Conservation (phyloP, 1,284 basidiomycete species). For the Apiotrichum akiyoshidainum region DNA sequence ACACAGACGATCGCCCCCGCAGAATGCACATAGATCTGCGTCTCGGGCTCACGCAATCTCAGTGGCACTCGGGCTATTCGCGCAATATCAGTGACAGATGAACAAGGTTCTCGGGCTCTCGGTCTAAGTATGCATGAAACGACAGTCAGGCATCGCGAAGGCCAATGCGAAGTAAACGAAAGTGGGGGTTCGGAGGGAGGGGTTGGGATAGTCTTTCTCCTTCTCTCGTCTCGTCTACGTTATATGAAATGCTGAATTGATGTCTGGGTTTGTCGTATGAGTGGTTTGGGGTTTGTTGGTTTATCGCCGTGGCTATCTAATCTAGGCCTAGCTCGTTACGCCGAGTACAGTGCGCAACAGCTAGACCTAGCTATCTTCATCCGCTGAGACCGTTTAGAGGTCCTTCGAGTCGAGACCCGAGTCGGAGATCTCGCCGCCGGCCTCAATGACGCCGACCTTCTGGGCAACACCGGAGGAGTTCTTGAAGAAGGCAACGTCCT, state of each 20-base stretch:
- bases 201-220: neutral
- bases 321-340: neutral
- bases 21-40: too few species aligned
- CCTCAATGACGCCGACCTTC: slow-evolving; percentile 60
- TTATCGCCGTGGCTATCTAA: neutral
- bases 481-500: slow-evolving; percentile 88
- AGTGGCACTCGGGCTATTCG: too few species aligned
- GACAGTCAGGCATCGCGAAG: slow-evolving; percentile 5
- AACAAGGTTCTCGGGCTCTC: too few species aligned
- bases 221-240: neutral
- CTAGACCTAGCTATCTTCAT: neutral
- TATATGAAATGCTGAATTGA: neutral
- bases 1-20: too few species aligned
- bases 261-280: neutral
- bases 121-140: slow-evolving; percentile 9
- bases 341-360: neutral
- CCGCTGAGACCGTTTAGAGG: slow-evolving; percentile 24
- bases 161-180: slow-evolving; percentile 1
- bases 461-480: slow-evolving; percentile 74
- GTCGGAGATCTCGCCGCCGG: slow-evolving; percentile 65
- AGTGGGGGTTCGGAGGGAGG: neutral
- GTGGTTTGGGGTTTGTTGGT: neutral
- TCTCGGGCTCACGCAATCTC: too few species aligned
- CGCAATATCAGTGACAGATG: too few species aligned
- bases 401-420: slow-evolving; percentile 70